phyloP scores from a whole-genome alignment of 768 basidiomycete genomes.

The Kondoa malvinella region DNA sequence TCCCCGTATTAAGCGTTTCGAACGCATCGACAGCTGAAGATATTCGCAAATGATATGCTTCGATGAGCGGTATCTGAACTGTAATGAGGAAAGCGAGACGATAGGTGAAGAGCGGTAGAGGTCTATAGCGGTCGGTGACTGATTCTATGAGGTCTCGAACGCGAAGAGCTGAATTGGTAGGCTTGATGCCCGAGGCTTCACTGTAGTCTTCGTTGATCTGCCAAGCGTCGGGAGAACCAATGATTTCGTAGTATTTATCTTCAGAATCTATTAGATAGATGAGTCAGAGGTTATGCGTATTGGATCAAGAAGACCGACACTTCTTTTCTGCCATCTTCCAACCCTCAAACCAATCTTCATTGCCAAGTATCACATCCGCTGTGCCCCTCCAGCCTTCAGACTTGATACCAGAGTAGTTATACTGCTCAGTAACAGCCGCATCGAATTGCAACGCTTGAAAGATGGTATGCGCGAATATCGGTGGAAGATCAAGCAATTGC shows the following conservation, averaged over 20 bases:
- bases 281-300: background rate
- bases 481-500: conserved; percentile 50
- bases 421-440: conserved; percentile 49
- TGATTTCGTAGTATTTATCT: conserved; percentile 67
- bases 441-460: conserved; percentile 85
- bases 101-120: conserved; percentile 58
- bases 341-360: conserved; percentile 70
- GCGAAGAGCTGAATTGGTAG: conserved; percentile 68
- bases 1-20: conserved; percentile 69
- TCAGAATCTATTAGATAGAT: conserved; percentile 49
- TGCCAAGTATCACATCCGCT: conserved; percentile 62
- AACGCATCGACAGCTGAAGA: conserved; percentile 78
- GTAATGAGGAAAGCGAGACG: conserved; percentile 65
- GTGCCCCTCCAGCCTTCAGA: conserved; percentile 52
- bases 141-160: conserved; percentile 76
- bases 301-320: conserved; percentile 43
- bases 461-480: conserved; percentile 82
- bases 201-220: conserved; percentile 47
- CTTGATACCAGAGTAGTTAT: conserved; percentile 44
- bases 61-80: conserved; percentile 69
- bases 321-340: conserved; percentile 80
- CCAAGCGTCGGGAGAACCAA: conserved; percentile 71
- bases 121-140: conserved; percentile 84
- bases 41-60: conserved; percentile 60
- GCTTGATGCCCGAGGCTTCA: conserved; percentile 36